Base-by-base conservation (phyloP, 345 rosid genomes). In the Corchorus capsularis region DNA sequence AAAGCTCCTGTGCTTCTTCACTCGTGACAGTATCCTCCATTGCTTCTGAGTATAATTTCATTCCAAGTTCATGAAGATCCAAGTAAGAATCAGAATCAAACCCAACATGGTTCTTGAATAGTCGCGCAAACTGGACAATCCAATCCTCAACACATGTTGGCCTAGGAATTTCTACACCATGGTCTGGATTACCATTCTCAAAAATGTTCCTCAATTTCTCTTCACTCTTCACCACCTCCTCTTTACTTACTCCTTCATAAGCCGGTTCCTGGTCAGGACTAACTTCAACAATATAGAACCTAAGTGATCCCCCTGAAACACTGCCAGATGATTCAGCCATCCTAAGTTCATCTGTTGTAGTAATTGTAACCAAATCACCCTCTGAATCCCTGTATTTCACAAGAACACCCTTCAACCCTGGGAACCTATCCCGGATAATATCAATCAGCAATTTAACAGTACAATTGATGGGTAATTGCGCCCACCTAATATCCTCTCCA, bases 401-500 rank as follows among this genome's bases (percentile, higher is more conserved):
- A 34, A 96, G 93, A 75, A 89, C 87, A 62, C 94, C 97, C 79
- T 75, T 91, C 68, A 91, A 76, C 50, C 88, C 86, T 0, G 97
- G 97, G 85, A 90, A 94, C 62, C 97, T 92, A 77, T 96, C 94
- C 70, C 77, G 82, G 79, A 92, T 85, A 52, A 96, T 84, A 55
- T 96, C 98, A 77, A 95, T 86, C 83, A 94, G 83, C 82, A 96
- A 81, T 60, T 81, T 81, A 79, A 96, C 78, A 72, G 75, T 82
- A 67, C 97, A 92, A 80, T 87, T 91, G 71, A 80, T 10, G 0
- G 95, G 98, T 64, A 96, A 73, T 50, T 92, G 97, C 6, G 99
- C 98, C 91, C 90, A 85, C 79, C 99, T 90, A 63, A 94, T 96
- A 79, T 96, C 99, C 77, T 96, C 98, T 73, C 97, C 97, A 56